Base-by-base conservation (phyloP, 2,329 filamentous ascomycete genomes). In the Penicillium sp. region DNA sequence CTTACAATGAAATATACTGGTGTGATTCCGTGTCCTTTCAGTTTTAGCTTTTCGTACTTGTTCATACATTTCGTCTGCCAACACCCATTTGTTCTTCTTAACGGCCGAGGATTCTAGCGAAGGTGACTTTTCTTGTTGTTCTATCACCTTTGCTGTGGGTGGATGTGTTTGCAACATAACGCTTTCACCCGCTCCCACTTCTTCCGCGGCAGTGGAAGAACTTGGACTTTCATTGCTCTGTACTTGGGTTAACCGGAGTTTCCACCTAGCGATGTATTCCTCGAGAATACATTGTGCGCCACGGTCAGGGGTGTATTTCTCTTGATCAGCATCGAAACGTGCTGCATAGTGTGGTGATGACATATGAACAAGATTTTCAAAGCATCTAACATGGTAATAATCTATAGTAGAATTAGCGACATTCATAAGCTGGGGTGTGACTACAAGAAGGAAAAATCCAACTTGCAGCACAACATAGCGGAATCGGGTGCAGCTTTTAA, bases 331-430 rank as follows among this genome's bases (percentile, higher is more conserved):
- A 50, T 58, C 56, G 35, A 58, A 58, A 28, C 56, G 56, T 6
- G 56, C 51, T 24, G 49, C 48, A 20, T 55, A 55, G 18, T 55
- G 56, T 35, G 47, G 38, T 11, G 56, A 58, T 46, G 56, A 55
- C 56, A 55, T 53, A 45, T 55, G 24, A 47, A 58, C 52, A 26
- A 58, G 56, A 28, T 58, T 23, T 51, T 58, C 56, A 33, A 58
- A 52, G 47, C 56, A 55, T 50, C 38, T 23, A 35, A 58, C 56
- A 47, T 58, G 56, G 47, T 58, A 58, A 35, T 47, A 58, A 43
- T 58, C 56, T 51, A 55, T n/a, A 33, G 40, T 18, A 3, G 12
- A 14, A 16, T 53, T 46, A 53, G 40, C 38, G 21, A 35, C 26
- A 46, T 30, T 42, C 1, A 7, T 24, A 54, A 14, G 5, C 26